A percentile compares a stretch with the other conserved stretches of the same genome.
Conservation (phyloP, 345 rosid genomes). For the Salix dunnii region DNA sequence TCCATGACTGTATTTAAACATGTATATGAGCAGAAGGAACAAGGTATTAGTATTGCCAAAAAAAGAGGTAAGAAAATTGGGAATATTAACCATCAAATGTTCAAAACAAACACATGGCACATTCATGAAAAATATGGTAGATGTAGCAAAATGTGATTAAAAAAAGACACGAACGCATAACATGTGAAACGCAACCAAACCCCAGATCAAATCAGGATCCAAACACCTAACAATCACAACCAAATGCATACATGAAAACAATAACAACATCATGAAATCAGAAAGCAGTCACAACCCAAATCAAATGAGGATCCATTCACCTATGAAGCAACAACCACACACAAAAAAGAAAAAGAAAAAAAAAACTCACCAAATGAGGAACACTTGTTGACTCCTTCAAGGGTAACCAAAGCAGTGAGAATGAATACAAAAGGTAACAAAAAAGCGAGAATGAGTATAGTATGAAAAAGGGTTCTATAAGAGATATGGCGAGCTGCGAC, state of each 20-base stretch:
- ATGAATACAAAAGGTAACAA: slow-evolving; percentile 98
- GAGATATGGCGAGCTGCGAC: slow-evolving; percentile 99
- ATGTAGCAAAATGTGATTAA: background rate
- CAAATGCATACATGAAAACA: background rate
- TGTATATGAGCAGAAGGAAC: background rate
- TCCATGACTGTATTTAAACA: background rate
- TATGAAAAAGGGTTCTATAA: slow-evolving; percentile 89
- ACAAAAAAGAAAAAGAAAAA: background rate
- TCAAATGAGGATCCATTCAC: slow-evolving; percentile 24
- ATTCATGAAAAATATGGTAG: background rate
- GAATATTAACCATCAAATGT: background rate
- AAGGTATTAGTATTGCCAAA: background rate
- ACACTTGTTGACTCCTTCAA: slow-evolving; percentile 99
- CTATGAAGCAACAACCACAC: background rate
- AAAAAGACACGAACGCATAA: background rate
- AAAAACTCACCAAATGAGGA: slow-evolving; percentile 79
- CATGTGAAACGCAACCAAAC: background rate
- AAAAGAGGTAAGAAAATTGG: background rate
- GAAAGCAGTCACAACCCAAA: slow-evolving; percentile 1
- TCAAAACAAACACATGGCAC: background rate
- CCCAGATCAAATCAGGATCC: slow-evolving; percentile 4
- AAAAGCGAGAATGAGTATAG: slow-evolving; percentile 93
- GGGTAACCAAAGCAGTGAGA: slow-evolving; percentile 96
- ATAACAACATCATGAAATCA: background rate
- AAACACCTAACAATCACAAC: background rate